Percentiles rank a stretch among this genome's conserved stretches.
These are phyloP conservation scores for Alternaria angustiovoidea DNA, from an alignment of 2,329 filamentous ascomycete genomes.

Conservation along the genomic window DNA sequence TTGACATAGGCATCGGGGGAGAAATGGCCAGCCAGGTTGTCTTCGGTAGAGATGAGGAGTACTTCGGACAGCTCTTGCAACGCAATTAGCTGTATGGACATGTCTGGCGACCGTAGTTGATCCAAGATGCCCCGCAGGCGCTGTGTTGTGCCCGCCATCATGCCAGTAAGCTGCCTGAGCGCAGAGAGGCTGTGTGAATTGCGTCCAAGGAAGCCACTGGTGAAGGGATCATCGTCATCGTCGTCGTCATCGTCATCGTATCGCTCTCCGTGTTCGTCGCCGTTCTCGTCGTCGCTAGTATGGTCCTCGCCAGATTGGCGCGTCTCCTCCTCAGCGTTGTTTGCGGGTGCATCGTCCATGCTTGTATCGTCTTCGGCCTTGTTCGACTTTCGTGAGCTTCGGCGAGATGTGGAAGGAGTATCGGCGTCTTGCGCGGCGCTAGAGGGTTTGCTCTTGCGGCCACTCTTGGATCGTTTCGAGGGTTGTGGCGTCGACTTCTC, in stretches of 20 bases:
- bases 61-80: constrained; percentile 93
- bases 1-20: constrained; percentile 94
- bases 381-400: constrained; percentile 44
- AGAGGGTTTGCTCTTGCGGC: constrained; percentile 65
- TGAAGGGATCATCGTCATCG: constrained; percentile 67
- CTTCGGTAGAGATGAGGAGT: constrained; percentile 92
- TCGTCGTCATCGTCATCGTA: constrained; percentile 59
- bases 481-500: constrained; percentile 67
- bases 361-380: constrained; percentile 69
- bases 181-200: constrained; percentile 71
- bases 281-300: constrained; percentile 65
- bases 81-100: constrained; percentile 87
- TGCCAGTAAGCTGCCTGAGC: constrained; percentile 84
- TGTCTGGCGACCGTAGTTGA: constrained; percentile 79
- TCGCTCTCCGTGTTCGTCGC: constrained; percentile 49
- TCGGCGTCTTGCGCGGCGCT: constrained; percentile 32
- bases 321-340: constrained; percentile 63
- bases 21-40: constrained; percentile 94
- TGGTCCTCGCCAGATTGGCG: constrained; percentile 40
- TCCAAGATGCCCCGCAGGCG: constrained; percentile 72
- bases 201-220: constrained; percentile 70
- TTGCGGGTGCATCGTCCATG: constrained; percentile 74
- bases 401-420: constrained; percentile 43
- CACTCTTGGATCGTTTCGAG: constrained; percentile 77
- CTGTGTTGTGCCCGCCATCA: constrained; percentile 81